A percentile compares a stretch with the other conserved stretches of the same genome.
These are phyloP conservation scores for Aspergillus sp. DNA, from an alignment of 2,329 filamentous ascomycete species.

Conservation along the genomic window DNA sequence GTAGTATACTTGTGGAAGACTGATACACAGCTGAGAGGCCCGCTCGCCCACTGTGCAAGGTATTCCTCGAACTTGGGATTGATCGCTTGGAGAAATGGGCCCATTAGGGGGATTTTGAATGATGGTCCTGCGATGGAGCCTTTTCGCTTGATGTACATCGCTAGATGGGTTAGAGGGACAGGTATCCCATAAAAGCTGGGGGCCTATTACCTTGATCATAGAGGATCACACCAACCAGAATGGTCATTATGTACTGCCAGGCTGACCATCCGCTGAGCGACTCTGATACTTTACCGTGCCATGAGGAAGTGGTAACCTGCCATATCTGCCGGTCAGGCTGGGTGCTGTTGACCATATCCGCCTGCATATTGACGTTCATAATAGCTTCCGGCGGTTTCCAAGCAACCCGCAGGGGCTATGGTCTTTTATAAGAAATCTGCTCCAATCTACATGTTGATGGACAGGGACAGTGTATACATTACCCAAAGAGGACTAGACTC, in stretches of 20 bases:
- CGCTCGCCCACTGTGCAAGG: slow-evolving; percentile 79
- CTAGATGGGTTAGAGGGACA: slow-evolving; percentile 38
- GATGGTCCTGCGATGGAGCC: slow-evolving; percentile 66
- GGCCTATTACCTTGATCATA: slow-evolving; percentile 72
- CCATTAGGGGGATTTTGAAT: slow-evolving; percentile 75
- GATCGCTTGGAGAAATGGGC: slow-evolving; percentile 81
- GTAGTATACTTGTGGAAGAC: slow-evolving; percentile 83
- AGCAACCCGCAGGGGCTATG: not conserved
- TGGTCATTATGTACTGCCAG: slow-evolving; percentile 42
- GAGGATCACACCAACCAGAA: slow-evolving; percentile 64
- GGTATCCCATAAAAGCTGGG: not conserved
- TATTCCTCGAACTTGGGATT: slow-evolving; percentile 84
- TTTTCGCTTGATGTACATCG: slow-evolving; percentile 67
- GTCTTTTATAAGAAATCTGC: not conserved
- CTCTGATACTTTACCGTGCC: not conserved
- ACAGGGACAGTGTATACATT: slow-evolving; percentile 1
- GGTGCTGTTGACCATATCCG: slow-evolving; percentile 9
- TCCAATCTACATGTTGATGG: not conserved
- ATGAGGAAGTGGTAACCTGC: not conserved
- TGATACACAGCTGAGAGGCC: slow-evolving; percentile 86
- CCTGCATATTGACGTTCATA: slow-evolving; percentile 6
- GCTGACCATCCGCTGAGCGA: slow-evolving; percentile 38
- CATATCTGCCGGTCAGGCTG: slow-evolving; percentile 11
- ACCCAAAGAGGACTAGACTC: slow-evolving; percentile 24
- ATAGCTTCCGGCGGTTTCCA: not conserved